A percentile compares a stretch with the other conserved stretches of the same genome.
Conservation (phyloP, 768 basidiomycete genomes). For the Mrakia gelida region DNA sequence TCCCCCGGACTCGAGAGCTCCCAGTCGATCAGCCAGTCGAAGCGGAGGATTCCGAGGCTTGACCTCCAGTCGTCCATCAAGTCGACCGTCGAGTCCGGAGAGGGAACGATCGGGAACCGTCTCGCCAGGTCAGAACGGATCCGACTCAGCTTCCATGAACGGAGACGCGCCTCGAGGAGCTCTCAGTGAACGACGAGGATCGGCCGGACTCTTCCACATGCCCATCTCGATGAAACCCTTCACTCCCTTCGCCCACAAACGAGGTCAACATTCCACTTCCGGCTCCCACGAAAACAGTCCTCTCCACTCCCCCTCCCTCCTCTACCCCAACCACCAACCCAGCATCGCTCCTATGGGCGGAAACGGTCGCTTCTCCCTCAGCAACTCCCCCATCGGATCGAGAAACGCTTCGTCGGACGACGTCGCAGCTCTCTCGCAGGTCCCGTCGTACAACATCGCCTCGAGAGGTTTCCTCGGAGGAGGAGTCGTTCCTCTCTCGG, state of each 20-base stretch:
- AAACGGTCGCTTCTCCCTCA: not conserved
- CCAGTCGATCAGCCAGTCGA: constrained; percentile 39
- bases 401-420: constrained; percentile 34
- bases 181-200: constrained; percentile 39
- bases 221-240: constrained; percentile 34
- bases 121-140: constrained; percentile 18
- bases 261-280: constrained; percentile 32
- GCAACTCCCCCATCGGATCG: constrained; percentile 23
- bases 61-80: constrained; percentile 45
- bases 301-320: constrained; percentile 32
- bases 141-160: not conserved
- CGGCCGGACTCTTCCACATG: constrained; percentile 39
- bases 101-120: constrained; percentile 36
- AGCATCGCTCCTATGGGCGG: not conserved
- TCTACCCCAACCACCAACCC: constrained; percentile 10
- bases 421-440: constrained; percentile 56
- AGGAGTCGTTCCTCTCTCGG: constrained; percentile 77
- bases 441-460: constrained; percentile 81
- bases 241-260: constrained; percentile 36
- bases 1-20: constrained; percentile 41
- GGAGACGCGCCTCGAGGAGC: constrained; percentile 36
- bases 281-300: constrained; percentile 19
- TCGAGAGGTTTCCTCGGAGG: constrained; percentile 80
- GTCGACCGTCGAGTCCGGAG: constrained; percentile 60
- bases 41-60: constrained; percentile 39